phyloP scores from a whole-genome alignment of 768 basidiomycete species.

The Lactarius evosmus region DNA sequence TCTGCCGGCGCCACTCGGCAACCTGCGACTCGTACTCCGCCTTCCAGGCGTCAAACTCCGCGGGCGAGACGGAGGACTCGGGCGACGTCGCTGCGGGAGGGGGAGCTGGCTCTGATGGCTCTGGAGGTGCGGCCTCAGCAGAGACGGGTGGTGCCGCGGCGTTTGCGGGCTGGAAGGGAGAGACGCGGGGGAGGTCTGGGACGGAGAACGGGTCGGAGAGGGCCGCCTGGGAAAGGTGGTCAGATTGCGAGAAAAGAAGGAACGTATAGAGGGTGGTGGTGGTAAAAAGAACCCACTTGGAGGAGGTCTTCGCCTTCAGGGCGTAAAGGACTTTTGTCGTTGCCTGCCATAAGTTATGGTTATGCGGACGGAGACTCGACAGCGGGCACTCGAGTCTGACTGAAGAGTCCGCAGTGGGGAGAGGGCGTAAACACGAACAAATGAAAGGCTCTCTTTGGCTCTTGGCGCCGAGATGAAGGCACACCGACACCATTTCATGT shows the following conservation, averaged over 20 bases:
- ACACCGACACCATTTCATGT: not conserved
- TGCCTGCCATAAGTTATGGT: slow-evolving; percentile 7
- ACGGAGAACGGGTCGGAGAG: slow-evolving; percentile 27
- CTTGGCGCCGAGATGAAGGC: not conserved
- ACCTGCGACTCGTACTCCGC: slow-evolving; percentile 66
- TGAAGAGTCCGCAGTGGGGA: not conserved
- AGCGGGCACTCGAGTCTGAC: not conserved
- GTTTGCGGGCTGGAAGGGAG: slow-evolving; percentile 10
- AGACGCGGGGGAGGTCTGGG: slow-evolving; percentile 20
- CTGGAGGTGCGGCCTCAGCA: not conserved
- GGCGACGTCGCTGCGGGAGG: slow-evolving; percentile 3
- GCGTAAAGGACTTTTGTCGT: slow-evolving; percentile 21
- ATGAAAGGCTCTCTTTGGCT: not conserved
- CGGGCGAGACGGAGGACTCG: slow-evolving; percentile 23
- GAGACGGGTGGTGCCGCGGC: slow-evolving; percentile 4
- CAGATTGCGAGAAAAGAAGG: not conserved
- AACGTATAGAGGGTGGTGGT: not conserved
- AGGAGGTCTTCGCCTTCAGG: slow-evolving; percentile 27
- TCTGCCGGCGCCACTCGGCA: slow-evolving; percentile 66
- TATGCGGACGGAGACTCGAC: not conserved
- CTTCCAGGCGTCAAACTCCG: slow-evolving; percentile 54
- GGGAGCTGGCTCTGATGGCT: not conserved
- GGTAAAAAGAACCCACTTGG: slow-evolving; percentile 12
- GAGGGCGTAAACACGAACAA: not conserved
- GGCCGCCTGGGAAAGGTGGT: slow-evolving; percentile 20